phyloP scores from a whole-genome alignment of 2,329 filamentous ascomycete species.

The Talaromyces piceae region DNA sequence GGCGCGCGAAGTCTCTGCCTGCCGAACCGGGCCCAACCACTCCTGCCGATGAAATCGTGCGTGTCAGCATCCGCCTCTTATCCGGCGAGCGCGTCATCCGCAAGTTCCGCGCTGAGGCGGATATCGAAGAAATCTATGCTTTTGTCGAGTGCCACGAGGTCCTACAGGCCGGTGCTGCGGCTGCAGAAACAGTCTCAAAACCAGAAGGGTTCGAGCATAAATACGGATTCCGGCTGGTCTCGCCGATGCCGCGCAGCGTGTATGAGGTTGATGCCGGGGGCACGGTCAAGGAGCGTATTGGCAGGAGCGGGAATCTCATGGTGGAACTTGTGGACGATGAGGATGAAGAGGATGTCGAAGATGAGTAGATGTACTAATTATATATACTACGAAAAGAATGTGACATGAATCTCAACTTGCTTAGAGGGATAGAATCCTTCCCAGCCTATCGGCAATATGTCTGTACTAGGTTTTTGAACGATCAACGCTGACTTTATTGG shows the following conservation, averaged over 20 bases:
- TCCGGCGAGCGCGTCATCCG: slow-evolving; percentile 70
- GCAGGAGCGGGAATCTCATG: slow-evolving; percentile 77
- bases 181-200: slow-evolving; percentile 32
- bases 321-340: slow-evolving; percentile 64
- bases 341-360: slow-evolving; percentile 49
- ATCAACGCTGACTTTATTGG: too few relatives aligned
- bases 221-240: slow-evolving; percentile 79
- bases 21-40: slow-evolving; percentile 62
- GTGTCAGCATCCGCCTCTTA: slow-evolving; percentile 56
- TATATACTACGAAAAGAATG: slow-evolving; percentile 3
- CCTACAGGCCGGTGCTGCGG: slow-evolving; percentile 34
- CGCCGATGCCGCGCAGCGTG: slow-evolving; percentile 74
- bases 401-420: neutral
- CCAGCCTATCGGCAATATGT: too few relatives aligned
- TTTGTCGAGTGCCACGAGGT: slow-evolving; percentile 87
- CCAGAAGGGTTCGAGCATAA: slow-evolving; percentile 68
- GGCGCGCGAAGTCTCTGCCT: slow-evolving; percentile 63
- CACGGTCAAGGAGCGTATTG: slow-evolving; percentile 65
- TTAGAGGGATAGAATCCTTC: too few relatives aligned
- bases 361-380: slow-evolving; percentile 16
- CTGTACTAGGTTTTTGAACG: too few relatives aligned
- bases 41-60: slow-evolving; percentile 60
- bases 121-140: slow-evolving; percentile 84
- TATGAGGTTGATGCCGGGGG: slow-evolving; percentile 62
- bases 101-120: slow-evolving; percentile 60